Base-by-base conservation (phyloP, 2,329 filamentous ascomycete species). In the Ceratocystis papillata region DNA sequence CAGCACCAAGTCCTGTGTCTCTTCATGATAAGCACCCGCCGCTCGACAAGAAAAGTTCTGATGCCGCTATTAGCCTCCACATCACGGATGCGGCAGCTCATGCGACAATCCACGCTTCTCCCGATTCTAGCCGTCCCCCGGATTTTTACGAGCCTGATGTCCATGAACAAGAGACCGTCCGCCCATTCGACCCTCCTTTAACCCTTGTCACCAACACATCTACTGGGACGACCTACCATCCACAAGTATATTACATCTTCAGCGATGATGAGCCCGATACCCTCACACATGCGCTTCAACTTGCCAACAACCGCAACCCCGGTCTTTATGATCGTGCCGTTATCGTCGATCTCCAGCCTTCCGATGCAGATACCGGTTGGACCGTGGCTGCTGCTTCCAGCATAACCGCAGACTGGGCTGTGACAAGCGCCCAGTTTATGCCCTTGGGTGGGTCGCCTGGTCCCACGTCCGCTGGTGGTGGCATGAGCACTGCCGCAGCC, bases 171-270 rank as follows among this genome's bases (percentile, higher is more conserved):
- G 30, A 48, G 57, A 25, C 65, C 8, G 17, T 59, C 10, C 65
- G 53, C 17, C 62, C 65, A 55, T 65, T 67, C 55, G 64, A 62
- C 45, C 67, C 69, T 1, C 89, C 90, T 1, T 87, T 96, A 78
- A 88, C 90, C 0, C 79, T 96, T 53, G 80, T 97, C 69, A 85
- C 89, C 72, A 91, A 96, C 74, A 77, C 81, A 10, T 82, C 84
- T n/a, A 86, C 83, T 7, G 82, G 84, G 71, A 83, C 89, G 59
- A 88, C 90, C 69, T 81, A 90, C 71, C 92, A 97, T 74, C 64
- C 67, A 12, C 94, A 93, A 1, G 85, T 96, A 1, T 90, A 93
- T 77, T 97, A 97, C 77, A 83, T 97, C 72, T 97, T 99, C 78
- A 84, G 84, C 71, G 92, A 97, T 75, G 94, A 97, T 75, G 91